These are phyloP conservation scores for Blastocystis sp. DNA, from an alignment of 352 stramenopile genomes.

Conservation along the genomic window DNA sequence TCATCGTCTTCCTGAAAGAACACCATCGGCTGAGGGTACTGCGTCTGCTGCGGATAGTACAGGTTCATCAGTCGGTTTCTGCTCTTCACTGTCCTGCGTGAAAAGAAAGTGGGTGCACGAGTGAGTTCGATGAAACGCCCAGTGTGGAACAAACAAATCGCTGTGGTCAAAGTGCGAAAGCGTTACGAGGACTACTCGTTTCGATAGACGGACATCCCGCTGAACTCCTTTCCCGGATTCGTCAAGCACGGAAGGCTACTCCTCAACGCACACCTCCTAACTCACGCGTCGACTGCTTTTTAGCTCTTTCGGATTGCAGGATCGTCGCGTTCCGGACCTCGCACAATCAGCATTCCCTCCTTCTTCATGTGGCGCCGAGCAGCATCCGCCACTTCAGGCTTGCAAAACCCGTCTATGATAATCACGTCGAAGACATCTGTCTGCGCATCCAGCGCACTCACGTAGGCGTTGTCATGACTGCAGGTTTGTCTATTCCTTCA, in stretches of 20 bases:
- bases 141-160: neutral
- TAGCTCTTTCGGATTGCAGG: neutral
- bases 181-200: too few relatives aligned
- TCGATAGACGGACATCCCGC: constrained; percentile 20
- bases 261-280: neutral
- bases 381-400: neutral
- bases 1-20: too few relatives aligned
- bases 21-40: too few relatives aligned
- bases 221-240: constrained; percentile 49
- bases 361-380: constrained; percentile 6
- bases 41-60: neutral
- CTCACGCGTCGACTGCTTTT: neutral
- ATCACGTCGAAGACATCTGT: constrained; percentile 49
- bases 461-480: neutral
- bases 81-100: too few relatives aligned
- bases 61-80: too few relatives aligned
- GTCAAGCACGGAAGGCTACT: neutral
- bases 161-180: neutral
- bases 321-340: neutral
- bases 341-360: constrained; percentile 28
- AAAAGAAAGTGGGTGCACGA: neutral
- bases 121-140: neutral
- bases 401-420: constrained; percentile 31
- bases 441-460: constrained; percentile 2
- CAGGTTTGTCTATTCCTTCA: neutral